Base-by-base conservation (phyloP, 179 eudicot species). In the Nepenthes alata region DNA sequence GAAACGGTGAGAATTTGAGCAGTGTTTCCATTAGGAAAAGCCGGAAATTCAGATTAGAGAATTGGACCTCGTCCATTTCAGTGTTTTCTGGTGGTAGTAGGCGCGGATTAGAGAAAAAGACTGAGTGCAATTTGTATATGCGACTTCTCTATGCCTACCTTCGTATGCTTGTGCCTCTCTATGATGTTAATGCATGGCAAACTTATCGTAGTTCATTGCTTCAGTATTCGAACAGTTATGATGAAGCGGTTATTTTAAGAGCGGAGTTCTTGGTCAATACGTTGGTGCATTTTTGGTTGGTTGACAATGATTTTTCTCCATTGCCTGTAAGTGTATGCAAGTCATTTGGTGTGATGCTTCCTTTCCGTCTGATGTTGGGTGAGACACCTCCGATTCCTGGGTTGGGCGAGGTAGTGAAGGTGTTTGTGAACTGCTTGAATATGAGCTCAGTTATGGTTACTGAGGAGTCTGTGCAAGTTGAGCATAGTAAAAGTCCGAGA, bases 291-390 rank as follows among this genome's bases (percentile, higher is more conserved):
- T 91, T 84, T 61, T 91, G 96, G 98, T 70, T 91, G 74, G 86
- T 91, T 58, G 95, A 84, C 59, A 86, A 82, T 67, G 98, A 91
- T 75, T 85, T 89, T 68, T 91, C 98, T 0, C 96, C 98, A 0
- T 61, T 89, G 59, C 72, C 91, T 39, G 83, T 84, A 59, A 85
- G 65, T 63, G 61, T 79, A 59, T 75, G 87, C 60, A 85, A 83
- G 71, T 84, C 87, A 2, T 78, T 77, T 71, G 89, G 91, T 11
- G 64, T 86, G 69, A 65, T 74, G 5, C 78, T 79, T 65, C 81
- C 91, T 1, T 81, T 86, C 62, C 83, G 83, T 11, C 59, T 83
- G 2, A 79, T 86, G 49, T 65, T 88, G 60, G 89, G 87, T 4
- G 98, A 88, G 77, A 65, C 74, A 11, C 96, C 95, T 1, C 98